Base-by-base conservation (phyloP, 495 filamentous ascomycete genomes). In the Xylaria cubensis region DNA sequence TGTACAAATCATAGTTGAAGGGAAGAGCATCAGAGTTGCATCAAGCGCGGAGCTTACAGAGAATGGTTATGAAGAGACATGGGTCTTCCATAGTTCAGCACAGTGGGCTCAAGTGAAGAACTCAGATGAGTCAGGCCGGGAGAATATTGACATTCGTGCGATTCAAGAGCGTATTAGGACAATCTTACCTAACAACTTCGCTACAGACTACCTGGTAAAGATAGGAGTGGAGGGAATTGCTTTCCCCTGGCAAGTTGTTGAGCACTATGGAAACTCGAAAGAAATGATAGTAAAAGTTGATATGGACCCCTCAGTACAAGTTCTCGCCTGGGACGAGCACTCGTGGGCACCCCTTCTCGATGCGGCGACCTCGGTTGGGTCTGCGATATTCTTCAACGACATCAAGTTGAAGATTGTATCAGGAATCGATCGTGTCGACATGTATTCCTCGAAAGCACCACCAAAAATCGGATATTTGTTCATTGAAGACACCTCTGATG, bases 301-400 rank as follows among this genome's bases (percentile, higher is more conserved):
- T 65, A 71, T 76, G 21, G 61, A 41, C 7, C 9, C 69, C 58
- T 64, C 36, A 1, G 62, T 72, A 12, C 53, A 58, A 17, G 17
- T 44, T 4, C 41, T 77, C 10, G 73, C 77, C 15, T 83, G 83
- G 82, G 77, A 82, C 61, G 13, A 66, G 0, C 21, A 63, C 3
- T 86, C 84, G 6, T 86, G 84, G 84, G 84, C 84, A 21, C 77
- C 83, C 0, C 74, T 85, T 24, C 68, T 86, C 26, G 83, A 86
- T 74, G 77, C 84, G 15, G 84, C 84, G 2, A 86, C 81, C 5
- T 86, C 84, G 0, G 73, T 86, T 15, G 82, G 81, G 13, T 86
- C 83, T 0, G 80, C 82, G 15, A 66, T 86, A 26, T 86, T 85
- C 73, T 82, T 73, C 73, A 69, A 79, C 24, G 59, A 73, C 10